phyloP scores from a whole-genome alignment of 2,329 filamentous ascomycete genomes.

The Trichoderma afroharzianum region DNA sequence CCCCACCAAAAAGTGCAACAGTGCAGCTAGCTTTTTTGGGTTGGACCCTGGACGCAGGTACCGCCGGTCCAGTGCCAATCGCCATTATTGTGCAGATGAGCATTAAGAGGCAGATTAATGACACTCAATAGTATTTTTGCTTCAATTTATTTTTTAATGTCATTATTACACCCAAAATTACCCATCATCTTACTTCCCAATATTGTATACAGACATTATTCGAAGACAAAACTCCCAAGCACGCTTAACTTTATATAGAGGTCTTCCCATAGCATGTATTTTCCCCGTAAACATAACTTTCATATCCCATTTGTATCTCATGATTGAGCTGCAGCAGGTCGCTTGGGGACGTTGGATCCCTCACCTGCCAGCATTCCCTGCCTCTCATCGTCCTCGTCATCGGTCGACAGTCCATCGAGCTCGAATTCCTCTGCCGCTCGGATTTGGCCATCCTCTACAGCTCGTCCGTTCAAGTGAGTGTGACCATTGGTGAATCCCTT shows the following conservation, averaged over 20 bases:
- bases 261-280: neutral
- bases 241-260: neutral
- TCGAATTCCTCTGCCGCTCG: conserved; percentile 91
- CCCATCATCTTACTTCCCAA: neutral
- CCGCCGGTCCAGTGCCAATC: neutral
- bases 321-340: neutral
- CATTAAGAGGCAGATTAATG: neutral
- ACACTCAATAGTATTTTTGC: neutral
- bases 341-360: neutral
- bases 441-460: conserved; percentile 54
- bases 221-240: conserved; percentile 4
- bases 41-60: conserved; percentile 1
- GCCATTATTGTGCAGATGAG: neutral
- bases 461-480: conserved; percentile 31
- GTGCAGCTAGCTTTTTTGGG: conserved; percentile 4
- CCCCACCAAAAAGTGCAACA: neutral
- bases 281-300: neutral
- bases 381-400: conserved; percentile 68
- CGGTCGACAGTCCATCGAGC: conserved; percentile 82
- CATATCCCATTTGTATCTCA: neutral
- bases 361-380: conserved; percentile 32
- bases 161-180: neutral
- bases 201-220: conserved; percentile 11
- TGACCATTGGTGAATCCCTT: conserved; percentile 40
- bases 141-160: neutral